Base-by-base conservation (phyloP, 805 yeast genomes). In the Candida chilensis region DNA sequence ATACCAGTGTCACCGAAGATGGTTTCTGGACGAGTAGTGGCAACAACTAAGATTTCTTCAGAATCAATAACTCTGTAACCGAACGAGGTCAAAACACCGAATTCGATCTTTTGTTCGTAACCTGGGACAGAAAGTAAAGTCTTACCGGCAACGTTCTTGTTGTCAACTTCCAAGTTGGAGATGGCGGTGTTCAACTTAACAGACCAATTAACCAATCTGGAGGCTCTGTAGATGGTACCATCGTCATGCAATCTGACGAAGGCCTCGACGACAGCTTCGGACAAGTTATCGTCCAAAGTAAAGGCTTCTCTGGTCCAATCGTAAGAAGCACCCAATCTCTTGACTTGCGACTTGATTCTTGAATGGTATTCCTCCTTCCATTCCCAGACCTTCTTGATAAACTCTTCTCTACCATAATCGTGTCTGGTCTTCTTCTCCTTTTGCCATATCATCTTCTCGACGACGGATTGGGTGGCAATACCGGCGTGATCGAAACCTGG, bases 401-500 rank as follows among this genome's bases (percentile, higher is more conserved):
- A 92, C 39, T 74, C 78, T 53, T 90, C 96, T 62, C 98, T 84
- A 38, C 96, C 95, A 38, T 74, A 75, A 51, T 92, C 97, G 56
- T 92, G 96, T 64, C 97, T 82, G 31, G 97, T 87, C 53, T 80
- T 71, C 60, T 78, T 72, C 49, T 85, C 85, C 41, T 74, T 74
- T 32, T 86, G 83, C 95, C 95, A 86, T 24, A 92, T 57, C 66
- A 80, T 88, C 61, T 92, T 92, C 64, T 92, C 98, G 39, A 92
- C 97, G 42, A 92, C 97, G 12, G 96, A 83, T 60, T 92, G 98
- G 8, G 98, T 92, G 27, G 96, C 94, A 57, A 92, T 92, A 71
- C 98, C 98, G 21, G 98, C 98, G 53, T 92, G 98, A 60, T 92
- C 98, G 50, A 92, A 92, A 28, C 98, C 98, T 29, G 97, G 97